Base-by-base conservation (phyloP, 2,329 filamentous ascomycete genomes). In the Talaromyces sp. region DNA sequence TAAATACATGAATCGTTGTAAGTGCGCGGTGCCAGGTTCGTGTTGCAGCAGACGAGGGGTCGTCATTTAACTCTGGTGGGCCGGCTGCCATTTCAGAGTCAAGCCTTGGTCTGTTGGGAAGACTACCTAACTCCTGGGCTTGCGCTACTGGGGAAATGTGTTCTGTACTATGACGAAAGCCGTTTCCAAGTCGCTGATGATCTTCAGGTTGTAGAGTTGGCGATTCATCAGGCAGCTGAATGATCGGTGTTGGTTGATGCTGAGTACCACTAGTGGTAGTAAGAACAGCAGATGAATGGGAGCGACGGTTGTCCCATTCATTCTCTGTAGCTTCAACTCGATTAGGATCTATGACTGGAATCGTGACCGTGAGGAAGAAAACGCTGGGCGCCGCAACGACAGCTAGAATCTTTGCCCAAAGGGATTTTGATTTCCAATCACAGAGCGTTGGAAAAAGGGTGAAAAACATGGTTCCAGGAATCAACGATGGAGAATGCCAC, bases 1-100 rank as follows among this genome's bases (percentile, higher is more conserved):
- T 91, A 74, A 97, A 93, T 58, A 95, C 84, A 72, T 99, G 96
- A 10, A 95, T 77, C 13, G 88, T 86, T 13, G 96, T 85, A 3
- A 99, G 86, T 94, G 95, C 99, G 61, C 93, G 87, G 72, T 93
- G 96, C 93, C 95, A 98, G 35, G 88, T 83, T 63, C 84, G 83
- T 3, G 77, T 69, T 2, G 69, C 47, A 14, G 52, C 65, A 47
- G 72, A 67, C 31, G 71, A 54, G 69, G 73, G 60, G 13, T 70
- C 68, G 16, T 65, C 47, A 3, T 45, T 62, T 24, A 37, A 70
- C 66, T 62, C 73, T 16, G 72, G 68, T 19, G 56, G 57, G 2
- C 41, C 47, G 33, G 78, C 73, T 6, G 77, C 75, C 19, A 78
- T 68, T 65, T 81, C 79, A 3, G 79, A 81, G 69, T 80, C 77